Evolutionary conservation across 495 filamentous ascomycete species (phyloP).

Genomic region (Aspergillus baeticus): DNA sequence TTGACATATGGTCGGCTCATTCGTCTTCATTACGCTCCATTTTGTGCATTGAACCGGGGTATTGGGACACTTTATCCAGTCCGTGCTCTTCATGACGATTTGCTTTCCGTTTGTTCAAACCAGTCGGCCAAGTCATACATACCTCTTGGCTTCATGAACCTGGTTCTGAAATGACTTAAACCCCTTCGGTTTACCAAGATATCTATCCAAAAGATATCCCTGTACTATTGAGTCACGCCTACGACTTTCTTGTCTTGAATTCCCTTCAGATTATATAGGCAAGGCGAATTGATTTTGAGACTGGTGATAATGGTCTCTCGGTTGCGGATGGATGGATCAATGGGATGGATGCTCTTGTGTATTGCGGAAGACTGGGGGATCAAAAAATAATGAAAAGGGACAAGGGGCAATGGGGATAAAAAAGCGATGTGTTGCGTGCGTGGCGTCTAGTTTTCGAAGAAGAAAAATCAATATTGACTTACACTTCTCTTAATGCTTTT

Average conservation of each 20-base stretch:
- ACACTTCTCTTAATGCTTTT: not conserved
- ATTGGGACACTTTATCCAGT: conserved; percentile 13
- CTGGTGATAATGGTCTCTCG: conserved; percentile 28
- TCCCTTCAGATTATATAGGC: conserved; percentile 4
- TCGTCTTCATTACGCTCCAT: conserved; percentile 23
- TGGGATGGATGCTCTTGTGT: conserved; percentile 23
- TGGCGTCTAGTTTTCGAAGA: conserved; percentile 10
- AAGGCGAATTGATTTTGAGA: conserved; percentile 16
- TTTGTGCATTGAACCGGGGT: conserved; percentile 17
- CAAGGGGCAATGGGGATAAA: conserved; percentile 1
- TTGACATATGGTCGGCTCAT: conserved; percentile 19
- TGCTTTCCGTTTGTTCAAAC: conserved; percentile 12
- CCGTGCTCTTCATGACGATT: conserved; percentile 20
- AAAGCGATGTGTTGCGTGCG: not conserved
- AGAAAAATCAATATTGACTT: conserved; percentile 11
- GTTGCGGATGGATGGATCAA: conserved; percentile 27
- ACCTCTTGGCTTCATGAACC: conserved; percentile 27
- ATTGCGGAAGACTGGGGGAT: conserved; percentile 19
- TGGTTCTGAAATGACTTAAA: conserved; percentile 21
- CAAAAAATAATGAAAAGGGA: conserved; percentile 10
- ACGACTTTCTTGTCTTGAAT: conserved; percentile 14
- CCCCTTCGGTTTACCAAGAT: conserved; percentile 15
- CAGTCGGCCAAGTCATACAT: conserved; percentile 3
- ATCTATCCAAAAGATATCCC: conserved; percentile 14
- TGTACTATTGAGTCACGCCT: conserved; percentile 18